These are phyloP conservation scores for Colletotrichum tabaci DNA, from an alignment of 2,329 filamentous ascomycete genomes.

Conservation along the genomic window DNA sequence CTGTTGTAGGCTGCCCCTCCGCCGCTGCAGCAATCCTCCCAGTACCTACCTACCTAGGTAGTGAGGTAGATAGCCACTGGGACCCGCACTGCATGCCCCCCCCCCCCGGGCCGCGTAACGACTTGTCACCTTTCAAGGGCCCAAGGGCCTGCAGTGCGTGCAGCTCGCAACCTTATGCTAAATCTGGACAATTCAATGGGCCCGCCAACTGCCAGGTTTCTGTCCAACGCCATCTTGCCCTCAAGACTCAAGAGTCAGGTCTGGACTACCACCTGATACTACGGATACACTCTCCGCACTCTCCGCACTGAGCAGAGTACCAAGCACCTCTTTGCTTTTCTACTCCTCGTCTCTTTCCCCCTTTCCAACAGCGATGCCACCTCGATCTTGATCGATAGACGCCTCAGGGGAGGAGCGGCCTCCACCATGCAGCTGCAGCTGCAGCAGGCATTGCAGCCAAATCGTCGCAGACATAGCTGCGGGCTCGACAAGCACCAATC, in stretches of 20 bases:
- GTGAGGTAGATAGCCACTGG: neutral
- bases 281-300: neutral
- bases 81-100: neutral
- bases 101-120: neutral
- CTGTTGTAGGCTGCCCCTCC: slow-evolving; percentile 9
- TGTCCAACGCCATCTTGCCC: neutral
- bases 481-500: slow-evolving; percentile 10
- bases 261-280: neutral
- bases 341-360: slow-evolving; percentile 32
- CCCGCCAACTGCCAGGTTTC: slow-evolving; percentile 10
- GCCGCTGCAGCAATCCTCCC: neutral
- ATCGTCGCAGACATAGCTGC: slow-evolving; percentile 5
- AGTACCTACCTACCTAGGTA: too few relatives aligned
- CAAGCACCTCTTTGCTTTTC: slow-evolving; percentile 30
- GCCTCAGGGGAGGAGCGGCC: slow-evolving; percentile 9
- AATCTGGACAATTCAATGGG: slow-evolving; percentile 3
- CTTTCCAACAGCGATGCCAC: slow-evolving; percentile 25
- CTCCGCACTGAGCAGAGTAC: neutral
- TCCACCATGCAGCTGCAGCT: slow-evolving; percentile 27
- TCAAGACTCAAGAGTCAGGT: neutral
- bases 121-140: slow-evolving; percentile 11
- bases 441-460: slow-evolving; percentile 18
- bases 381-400: slow-evolving; percentile 26
- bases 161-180: slow-evolving; percentile 24
- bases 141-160: slow-evolving; percentile 13